Evolutionary conservation across 2,329 filamentous ascomycete genomes (phyloP).

Genomic region (Cladosporium sp.): DNA sequence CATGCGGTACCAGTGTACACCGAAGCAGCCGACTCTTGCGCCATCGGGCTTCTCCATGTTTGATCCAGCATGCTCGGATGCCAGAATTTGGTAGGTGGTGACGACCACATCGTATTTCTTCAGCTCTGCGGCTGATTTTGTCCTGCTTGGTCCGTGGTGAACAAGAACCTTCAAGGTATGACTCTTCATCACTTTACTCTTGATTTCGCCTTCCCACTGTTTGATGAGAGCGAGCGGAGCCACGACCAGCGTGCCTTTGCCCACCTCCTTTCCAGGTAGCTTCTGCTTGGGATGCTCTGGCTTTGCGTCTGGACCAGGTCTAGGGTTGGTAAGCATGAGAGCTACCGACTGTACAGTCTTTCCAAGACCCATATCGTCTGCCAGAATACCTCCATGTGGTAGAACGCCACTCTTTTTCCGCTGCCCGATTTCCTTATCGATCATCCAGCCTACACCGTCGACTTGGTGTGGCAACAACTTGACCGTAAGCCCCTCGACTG

Average conservation of each 20-base stretch:
- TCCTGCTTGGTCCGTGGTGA: constrained; percentile 82
- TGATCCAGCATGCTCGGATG: constrained; percentile 76
- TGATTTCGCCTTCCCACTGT: constrained; percentile 94
- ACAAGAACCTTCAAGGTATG: constrained; percentile 75
- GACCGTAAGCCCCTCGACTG: constrained; percentile 75
- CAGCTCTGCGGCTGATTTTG: constrained; percentile 70
- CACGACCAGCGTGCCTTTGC: constrained; percentile 81
- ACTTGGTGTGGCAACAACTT: constrained; percentile 90
- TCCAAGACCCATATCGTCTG: constrained; percentile 94
- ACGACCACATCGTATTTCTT: constrained; percentile 89
- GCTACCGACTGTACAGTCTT: constrained; percentile 95
- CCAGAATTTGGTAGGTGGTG: constrained; percentile 92
- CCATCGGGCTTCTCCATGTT: constrained; percentile 52
- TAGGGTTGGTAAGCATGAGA: constrained; percentile 75
- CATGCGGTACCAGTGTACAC: constrained; percentile 88
- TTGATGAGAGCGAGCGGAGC: constrained; percentile 90
- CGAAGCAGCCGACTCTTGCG: constrained; percentile 76
- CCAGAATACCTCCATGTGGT: constrained; percentile 88
- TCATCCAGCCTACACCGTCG: constrained; percentile 93
- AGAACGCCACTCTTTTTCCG: constrained; percentile 71
- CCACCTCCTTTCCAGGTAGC: constrained; percentile 56
- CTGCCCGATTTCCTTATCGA: constrained; percentile 78
- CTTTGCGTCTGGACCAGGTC: constrained; percentile 41
- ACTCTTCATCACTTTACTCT: constrained; percentile 65
- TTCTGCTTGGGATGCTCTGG: constrained; percentile 57